Base-by-base conservation (phyloP, 768 basidiomycete genomes). In the Chlorophyllum brunneum region DNA sequence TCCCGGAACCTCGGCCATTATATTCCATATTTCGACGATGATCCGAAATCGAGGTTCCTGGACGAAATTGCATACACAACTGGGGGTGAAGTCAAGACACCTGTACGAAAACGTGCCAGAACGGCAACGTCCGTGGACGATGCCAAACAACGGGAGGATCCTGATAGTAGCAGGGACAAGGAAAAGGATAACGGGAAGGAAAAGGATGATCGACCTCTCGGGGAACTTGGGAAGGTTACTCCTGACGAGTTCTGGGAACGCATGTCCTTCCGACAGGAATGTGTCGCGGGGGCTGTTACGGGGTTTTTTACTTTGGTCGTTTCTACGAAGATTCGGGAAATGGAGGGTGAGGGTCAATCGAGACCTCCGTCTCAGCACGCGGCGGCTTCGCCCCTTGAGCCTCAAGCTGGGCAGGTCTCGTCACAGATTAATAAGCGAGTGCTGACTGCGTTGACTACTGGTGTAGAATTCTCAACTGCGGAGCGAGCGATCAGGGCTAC, bases 191-290 rank as follows among this genome's bases (percentile, higher is more conserved):
- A 54, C 18, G 59, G 54, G 52, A 60, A 59, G 54, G 62, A 51
- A 43, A 67, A 65, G 57, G 66, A 67, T n/a, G 76, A 74, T 38
- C 67, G 64, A 33, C 65, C 74, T 26, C 61, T 71, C 47, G 83
- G 80, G 41, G 82, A 85, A 60, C 71, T 91, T 47, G 71, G 64
- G 13, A 78, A 72, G 56, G 85, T 91, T 43, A 68, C 71, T 0
- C 60, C 79, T 33, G 86, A 86, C 34, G 95, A 97, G 63, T 99
- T 95, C 67, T 99, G 95, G 95, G 94, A 97, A 68, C 80, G 93
- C 13, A 94, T 99, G 88, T 92, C 86, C 34, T 95, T 90, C 67
- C 79, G 97, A 23, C 95, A 98, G 64, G 97, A 99, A 68, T 98
- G 95, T 63, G 79, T 88, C 39, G 79, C 85, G 30, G 94, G 95